These are phyloP conservation scores for Lodderomyces margitis DNA, from an alignment of 1,139 yeast genomes.

Conservation along the genomic window DNA sequence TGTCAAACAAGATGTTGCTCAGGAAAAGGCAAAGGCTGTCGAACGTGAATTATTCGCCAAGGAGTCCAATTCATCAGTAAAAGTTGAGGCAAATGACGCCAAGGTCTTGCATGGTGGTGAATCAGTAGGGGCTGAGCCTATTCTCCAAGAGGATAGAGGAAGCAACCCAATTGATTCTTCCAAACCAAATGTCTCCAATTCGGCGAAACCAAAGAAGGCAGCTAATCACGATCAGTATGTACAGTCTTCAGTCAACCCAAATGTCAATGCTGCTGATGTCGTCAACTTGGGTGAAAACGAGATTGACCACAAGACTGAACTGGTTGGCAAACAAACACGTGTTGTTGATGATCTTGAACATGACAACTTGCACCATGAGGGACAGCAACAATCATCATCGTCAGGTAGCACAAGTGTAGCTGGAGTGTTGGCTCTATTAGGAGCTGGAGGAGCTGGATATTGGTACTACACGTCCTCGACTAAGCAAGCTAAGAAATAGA, in stretches of 20 bases:
- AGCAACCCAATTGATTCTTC: constrained; percentile 27
- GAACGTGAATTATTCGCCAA: constrained; percentile 41
- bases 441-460: constrained; percentile 26
- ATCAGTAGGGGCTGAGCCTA: constrained; percentile 38
- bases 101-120: constrained; percentile 47
- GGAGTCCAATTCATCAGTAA: constrained; percentile 38
- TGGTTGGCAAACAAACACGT: constrained; percentile 25
- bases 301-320: constrained; percentile 38
- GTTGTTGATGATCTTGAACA: constrained; percentile 45
- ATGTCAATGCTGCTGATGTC: constrained; percentile 38
- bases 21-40: constrained; percentile 38
- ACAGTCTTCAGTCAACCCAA: constrained; percentile 44
- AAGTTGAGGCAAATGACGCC: constrained; percentile 46
- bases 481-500: constrained; percentile 3
- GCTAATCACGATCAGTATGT: constrained; percentile 44
- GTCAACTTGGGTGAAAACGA: constrained; percentile 37
- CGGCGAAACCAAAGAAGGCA: constrained; percentile 26
- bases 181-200: constrained; percentile 14
- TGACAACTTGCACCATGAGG: constrained; percentile 24
- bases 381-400: constrained; percentile 2
- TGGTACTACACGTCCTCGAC: constrained; percentile 13
- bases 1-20: constrained; percentile 48
- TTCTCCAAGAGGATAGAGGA: constrained; percentile 38
- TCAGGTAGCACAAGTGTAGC: constrained; percentile 8
- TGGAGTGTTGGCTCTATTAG: constrained; percentile 20